Evolutionary conservation across 345 rosid species (phyloP).

Genomic region (Populus pruinosa): DNA sequence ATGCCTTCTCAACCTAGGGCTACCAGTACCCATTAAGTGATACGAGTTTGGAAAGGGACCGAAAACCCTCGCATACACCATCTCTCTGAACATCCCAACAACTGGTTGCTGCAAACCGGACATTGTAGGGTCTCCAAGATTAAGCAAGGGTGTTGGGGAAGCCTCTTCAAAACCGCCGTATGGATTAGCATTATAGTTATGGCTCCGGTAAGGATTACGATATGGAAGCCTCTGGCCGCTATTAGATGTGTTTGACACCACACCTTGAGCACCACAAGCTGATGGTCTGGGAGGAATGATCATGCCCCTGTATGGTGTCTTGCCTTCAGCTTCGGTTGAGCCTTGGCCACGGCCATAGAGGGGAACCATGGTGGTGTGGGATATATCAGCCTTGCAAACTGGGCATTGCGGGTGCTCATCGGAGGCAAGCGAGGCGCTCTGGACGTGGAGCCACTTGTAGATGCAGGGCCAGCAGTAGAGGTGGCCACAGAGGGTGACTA

Average conservation of each 20-base stretch:
- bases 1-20: slow-evolving; percentile 63
- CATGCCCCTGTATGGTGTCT: slow-evolving; percentile 27
- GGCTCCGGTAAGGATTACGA: slow-evolving; percentile 53
- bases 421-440: slow-evolving; percentile 51
- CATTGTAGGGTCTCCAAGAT: slow-evolving; percentile 25
- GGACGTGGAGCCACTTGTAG: slow-evolving; percentile 81
- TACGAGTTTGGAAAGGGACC: slow-evolving; percentile 58
- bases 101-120: slow-evolving; percentile 43
- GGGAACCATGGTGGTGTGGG: slow-evolving; percentile 78
- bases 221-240: slow-evolving; percentile 56
- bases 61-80: slow-evolving; percentile 70
- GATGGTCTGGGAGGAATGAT: slow-evolving; percentile 76
- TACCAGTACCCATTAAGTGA: slow-evolving; percentile 26
- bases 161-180: slow-evolving; percentile 24
- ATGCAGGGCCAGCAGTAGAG: slow-evolving; percentile 99
- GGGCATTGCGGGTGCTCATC: slow-evolving; percentile 80
- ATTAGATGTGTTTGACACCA: slow-evolving; percentile 15
- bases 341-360: slow-evolving; percentile 78
- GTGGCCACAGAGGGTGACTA: slow-evolving; percentile 93
- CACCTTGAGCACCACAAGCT: slow-evolving; percentile 37
- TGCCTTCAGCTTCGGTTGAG: slow-evolving; percentile 27
- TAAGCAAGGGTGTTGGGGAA: slow-evolving; percentile 28
- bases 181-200: slow-evolving; percentile 31
- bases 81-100: slow-evolving; percentile 64
- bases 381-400: slow-evolving; percentile 80